phyloP scores from a whole-genome alignment of 495 filamentous ascomycete species.

The Penicillium riverlandense region DNA sequence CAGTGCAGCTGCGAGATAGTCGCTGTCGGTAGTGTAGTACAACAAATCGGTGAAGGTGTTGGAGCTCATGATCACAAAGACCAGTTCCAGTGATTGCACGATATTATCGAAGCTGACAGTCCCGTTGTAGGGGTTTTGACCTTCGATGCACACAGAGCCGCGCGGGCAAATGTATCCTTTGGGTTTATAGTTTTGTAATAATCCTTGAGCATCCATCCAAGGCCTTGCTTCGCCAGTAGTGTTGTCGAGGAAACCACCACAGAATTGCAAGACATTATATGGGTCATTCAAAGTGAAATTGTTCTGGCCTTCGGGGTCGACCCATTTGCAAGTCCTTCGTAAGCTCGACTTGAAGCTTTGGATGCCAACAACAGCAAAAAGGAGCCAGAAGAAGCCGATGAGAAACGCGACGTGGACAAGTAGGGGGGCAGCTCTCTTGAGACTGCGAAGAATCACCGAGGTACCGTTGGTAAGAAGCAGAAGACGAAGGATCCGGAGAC shows the following conservation, averaged over 20 bases:
- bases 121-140: constrained; percentile 70
- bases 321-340: constrained; percentile 81
- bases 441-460: constrained; percentile 84
- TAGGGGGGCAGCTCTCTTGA: constrained; percentile 90
- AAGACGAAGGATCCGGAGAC: constrained; percentile 82
- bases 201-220: constrained; percentile 54
- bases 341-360: constrained; percentile 98
- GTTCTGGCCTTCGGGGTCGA: constrained; percentile 41
- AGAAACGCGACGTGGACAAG: constrained; percentile 94
- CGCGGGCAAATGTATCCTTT: constrained; percentile 92
- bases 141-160: constrained; percentile 75
- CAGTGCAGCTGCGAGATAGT: constrained; percentile 77
- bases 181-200: constrained; percentile 33
- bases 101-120: constrained; percentile 97
- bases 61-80: constrained; percentile 98
- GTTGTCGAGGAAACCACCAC: constrained; percentile 71
- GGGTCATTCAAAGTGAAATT: constrained; percentile 39
- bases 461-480: constrained; percentile 89
- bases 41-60: constrained; percentile 95
- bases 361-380: constrained; percentile 94
- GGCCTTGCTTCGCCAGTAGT: constrained; percentile 48
- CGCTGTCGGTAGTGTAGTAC: constrained; percentile 85
- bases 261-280: constrained; percentile 61
- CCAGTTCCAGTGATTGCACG: constrained; percentile 78
- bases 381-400: constrained; percentile 96